These are phyloP conservation scores for Rosa hybrid DNA, from an alignment of 331 rosid genomes.

Conservation along the genomic window DNA sequence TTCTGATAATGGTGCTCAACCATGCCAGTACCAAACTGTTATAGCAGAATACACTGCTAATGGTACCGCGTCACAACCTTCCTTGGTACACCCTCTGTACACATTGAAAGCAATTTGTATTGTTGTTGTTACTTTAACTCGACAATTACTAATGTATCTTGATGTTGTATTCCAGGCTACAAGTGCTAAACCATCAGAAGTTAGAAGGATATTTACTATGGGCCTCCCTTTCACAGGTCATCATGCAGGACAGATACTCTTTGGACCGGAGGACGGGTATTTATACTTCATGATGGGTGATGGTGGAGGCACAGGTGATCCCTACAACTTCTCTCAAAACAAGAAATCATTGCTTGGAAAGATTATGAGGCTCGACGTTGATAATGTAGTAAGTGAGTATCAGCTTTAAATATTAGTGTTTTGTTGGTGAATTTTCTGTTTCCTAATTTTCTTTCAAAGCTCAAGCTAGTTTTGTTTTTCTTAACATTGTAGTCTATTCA, in stretches of 20 bases:
- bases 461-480: neutral
- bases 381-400: constrained; percentile 72
- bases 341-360: constrained; percentile 93
- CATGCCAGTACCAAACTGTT: constrained; percentile 80
- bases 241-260: constrained; percentile 91
- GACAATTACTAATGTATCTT: constrained; percentile 8
- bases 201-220: constrained; percentile 87
- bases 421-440: neutral
- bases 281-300: constrained; percentile 87
- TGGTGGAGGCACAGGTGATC: constrained; percentile 85
- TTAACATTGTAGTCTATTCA: constrained; percentile 21
- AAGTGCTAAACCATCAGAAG: constrained; percentile 77
- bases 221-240: constrained; percentile 79
- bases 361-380: constrained; percentile 81
- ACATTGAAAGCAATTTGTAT: neutral
- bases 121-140: constrained; percentile 21
- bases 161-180: constrained; percentile 49
- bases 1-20: constrained; percentile 64
- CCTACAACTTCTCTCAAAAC: constrained; percentile 79
- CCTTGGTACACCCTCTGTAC: constrained; percentile 56
- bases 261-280: constrained; percentile 85
- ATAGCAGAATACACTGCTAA: constrained; percentile 76
- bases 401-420: neutral
- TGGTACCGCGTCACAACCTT: constrained; percentile 56
- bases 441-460: neutral